Evolutionary conservation across 441 rosid species (phyloP).

Genomic region (Daphne laureola): DNA sequence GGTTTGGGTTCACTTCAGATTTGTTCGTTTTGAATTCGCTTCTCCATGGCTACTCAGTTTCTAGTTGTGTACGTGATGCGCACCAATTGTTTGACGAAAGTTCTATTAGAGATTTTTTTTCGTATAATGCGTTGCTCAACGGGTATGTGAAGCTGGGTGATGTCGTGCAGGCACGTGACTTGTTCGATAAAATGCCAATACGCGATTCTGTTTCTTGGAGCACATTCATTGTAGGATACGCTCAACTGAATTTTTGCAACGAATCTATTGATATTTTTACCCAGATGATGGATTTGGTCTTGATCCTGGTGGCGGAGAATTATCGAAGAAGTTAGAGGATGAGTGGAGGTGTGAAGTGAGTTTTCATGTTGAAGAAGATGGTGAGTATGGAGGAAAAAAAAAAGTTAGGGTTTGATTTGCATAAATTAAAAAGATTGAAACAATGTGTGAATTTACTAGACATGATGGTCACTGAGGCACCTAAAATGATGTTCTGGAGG

Average conservation of each 20-base stretch:
- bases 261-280: conserved; percentile 44
- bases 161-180: conserved; percentile 30
- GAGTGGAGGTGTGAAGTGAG: no score
- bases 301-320: no score
- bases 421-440: no score
- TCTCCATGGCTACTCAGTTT: conserved; percentile 24
- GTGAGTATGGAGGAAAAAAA: no score
- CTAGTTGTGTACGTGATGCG: conserved; percentile 19
- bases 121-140: conserved; percentile 46
- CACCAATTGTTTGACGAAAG: conserved; percentile 39
- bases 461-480: no score
- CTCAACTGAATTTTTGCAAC: conserved; percentile 25
- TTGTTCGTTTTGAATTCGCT: conserved; percentile 45
- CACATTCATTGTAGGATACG: conserved; percentile 51
- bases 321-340: no score
- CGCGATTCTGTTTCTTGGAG: conserved; percentile 63
- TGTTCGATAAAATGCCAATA: conserved; percentile 43
- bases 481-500: no score
- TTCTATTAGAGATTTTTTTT: conserved; percentile 39
- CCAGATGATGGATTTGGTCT: conserved; percentile 29
- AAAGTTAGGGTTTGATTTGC: no score
- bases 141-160: conserved; percentile 45
- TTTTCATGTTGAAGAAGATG: no score
- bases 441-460: no score
- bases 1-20: conserved; percentile 41